These are phyloP conservation scores for Cunninghamia lanceolata DNA, from an alignment of 75 land plant species.

Conservation along the genomic window DNA sequence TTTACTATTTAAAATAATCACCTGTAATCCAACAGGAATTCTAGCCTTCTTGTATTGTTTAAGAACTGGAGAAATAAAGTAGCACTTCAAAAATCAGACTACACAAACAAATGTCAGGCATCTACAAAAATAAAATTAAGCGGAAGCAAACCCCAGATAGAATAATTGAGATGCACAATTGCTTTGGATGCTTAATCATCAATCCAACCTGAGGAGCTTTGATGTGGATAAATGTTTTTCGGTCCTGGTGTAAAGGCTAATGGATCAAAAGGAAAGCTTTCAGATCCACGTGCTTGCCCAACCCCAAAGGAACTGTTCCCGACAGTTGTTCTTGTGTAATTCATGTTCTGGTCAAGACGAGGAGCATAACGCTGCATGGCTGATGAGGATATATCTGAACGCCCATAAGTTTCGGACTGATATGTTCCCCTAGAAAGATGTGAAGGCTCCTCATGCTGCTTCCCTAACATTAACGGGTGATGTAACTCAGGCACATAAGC, in stretches of 20 bases:
- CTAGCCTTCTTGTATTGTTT: not conserved
- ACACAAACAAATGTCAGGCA: not conserved
- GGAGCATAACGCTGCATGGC: slow-evolving; percentile 39
- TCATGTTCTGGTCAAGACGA: slow-evolving; percentile 34
- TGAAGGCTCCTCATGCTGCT: slow-evolving; percentile 6
- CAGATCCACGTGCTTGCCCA: slow-evolving; percentile 5
- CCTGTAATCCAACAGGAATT: not conserved
- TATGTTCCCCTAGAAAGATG: slow-evolving; percentile 1
- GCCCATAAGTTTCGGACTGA: not conserved
- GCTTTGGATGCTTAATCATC: slow-evolving; percentile 5
- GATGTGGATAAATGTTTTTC: not conserved
- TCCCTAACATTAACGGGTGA: not conserved
- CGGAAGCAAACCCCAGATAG: not conserved
- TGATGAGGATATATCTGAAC: slow-evolving; percentile 12
- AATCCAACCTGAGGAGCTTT: slow-evolving; percentile 12
- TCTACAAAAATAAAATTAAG: not conserved
- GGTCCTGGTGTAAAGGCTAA: not conserved
- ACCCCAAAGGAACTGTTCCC: not conserved
- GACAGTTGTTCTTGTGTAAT: slow-evolving; percentile 12
- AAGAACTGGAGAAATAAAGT: not conserved
- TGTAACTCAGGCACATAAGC: slow-evolving; percentile 1
- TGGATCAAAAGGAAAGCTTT: slow-evolving; percentile 1
- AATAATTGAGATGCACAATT: not conserved
- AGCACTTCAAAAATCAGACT: not conserved
- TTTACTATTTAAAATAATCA: not conserved